A percentile compares a stretch with the other conserved stretches of the same genome.
Evolutionary conservation across 2,329 filamentous ascomycete genomes (phyloP).

Genomic region (Penicillium aurantiogriseum): DNA sequence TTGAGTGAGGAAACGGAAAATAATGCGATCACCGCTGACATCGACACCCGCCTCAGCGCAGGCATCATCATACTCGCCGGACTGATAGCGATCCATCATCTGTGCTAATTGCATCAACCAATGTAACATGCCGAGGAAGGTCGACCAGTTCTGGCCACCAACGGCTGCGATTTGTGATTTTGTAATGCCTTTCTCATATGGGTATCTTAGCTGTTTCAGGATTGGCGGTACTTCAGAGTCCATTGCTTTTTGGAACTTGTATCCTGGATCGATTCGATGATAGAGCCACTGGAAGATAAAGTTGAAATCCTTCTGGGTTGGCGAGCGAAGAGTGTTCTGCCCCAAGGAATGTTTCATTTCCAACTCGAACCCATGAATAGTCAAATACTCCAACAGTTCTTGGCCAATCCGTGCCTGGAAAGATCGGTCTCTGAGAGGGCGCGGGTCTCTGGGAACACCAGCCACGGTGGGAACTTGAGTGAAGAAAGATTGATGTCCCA

Average conservation of each 20-base stretch:
- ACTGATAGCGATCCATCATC: conserved; percentile 82
- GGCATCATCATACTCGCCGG: conserved; percentile 81
- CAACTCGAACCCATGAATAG: conserved; percentile 93
- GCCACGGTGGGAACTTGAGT: conserved; percentile 78
- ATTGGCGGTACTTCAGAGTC: conserved; percentile 92
- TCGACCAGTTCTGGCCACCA: conserved; percentile 94
- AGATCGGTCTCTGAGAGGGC: conserved; percentile 75
- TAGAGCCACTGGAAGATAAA: conserved; percentile 98
- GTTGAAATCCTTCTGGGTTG: conserved; percentile 97
- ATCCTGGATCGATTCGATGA: conserved; percentile 88
- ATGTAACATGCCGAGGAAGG: conserved; percentile 87
- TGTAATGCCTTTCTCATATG: conserved; percentile 91
- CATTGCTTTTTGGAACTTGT: conserved; percentile 90
- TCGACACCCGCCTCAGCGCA: conserved; percentile 86
- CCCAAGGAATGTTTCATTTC: conserved; percentile 95
- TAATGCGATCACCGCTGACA: conserved; percentile 84
- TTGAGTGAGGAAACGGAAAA: conserved; percentile 85
- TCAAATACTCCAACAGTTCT: conserved; percentile 87
- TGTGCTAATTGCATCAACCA: conserved; percentile 99
- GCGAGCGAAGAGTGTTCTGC: conserved; percentile 85
- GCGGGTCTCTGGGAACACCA: conserved; percentile 79
- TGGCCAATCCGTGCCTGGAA: conserved; percentile 82
- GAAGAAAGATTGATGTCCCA: conserved; percentile 89
- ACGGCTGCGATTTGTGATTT: conserved; percentile 95
- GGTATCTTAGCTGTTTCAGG: conserved; percentile 89